phyloP scores from a whole-genome alignment of 164 flowering plant species.

The Euptelea pleiosperma region DNA sequence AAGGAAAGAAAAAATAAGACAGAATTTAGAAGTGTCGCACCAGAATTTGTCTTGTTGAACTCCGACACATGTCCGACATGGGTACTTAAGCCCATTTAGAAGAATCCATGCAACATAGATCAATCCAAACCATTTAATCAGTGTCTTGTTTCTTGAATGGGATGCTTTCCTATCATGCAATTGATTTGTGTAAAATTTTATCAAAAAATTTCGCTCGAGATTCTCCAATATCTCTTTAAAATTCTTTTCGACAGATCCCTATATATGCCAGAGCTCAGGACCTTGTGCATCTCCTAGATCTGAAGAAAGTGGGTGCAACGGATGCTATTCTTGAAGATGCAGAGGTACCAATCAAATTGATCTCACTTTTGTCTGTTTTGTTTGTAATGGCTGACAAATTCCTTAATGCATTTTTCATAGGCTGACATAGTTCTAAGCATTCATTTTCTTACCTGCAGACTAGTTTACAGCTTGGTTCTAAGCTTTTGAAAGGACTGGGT shows the following conservation, averaged over 20 bases:
- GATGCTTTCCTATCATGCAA: too few species aligned
- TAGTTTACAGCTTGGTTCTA: slow-evolving; percentile 92
- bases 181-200: too few species aligned
- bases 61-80: too few species aligned
- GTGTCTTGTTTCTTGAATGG: too few species aligned
- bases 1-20: too few species aligned
- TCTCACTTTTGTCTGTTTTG: not conserved
- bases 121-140: too few species aligned
- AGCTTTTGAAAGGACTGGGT: slow-evolving; percentile 87
- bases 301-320: slow-evolving; percentile 95
- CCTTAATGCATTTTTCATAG: not conserved
- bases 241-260: slow-evolving; percentile 51
- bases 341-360: slow-evolving; percentile 48
- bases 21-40: too few species aligned
- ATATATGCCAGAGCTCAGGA: slow-evolving; percentile 93
- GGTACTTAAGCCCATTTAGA: too few species aligned
- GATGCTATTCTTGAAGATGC: slow-evolving; percentile 90
- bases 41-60: too few species aligned
- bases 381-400: slow-evolving; percentile 5
- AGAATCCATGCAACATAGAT: too few species aligned
- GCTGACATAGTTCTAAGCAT: not conserved
- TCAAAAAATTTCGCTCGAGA: too few species aligned
- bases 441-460: slow-evolving; percentile 53
- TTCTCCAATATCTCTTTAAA: not conserved
- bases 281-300: slow-evolving; percentile 69